Evolutionary conservation across 1,139 yeast genomes (phyloP), one percentile per base, ranked within the genome.

Genomic region (Kodamaea derodonti): DNA sequence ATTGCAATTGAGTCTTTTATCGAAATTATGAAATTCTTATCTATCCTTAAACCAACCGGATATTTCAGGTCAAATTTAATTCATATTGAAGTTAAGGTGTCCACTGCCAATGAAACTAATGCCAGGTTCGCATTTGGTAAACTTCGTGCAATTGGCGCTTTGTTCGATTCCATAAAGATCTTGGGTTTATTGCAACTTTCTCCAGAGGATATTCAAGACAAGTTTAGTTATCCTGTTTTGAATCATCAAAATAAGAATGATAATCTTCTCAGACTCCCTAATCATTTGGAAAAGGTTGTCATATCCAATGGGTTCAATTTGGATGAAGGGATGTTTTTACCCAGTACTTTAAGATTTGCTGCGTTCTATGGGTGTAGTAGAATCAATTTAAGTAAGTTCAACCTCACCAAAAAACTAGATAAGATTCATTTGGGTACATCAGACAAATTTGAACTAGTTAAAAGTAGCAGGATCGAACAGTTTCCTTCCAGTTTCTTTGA

Each of bases 301-400:
- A 12, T 44, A 4, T 41, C 48, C 14, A 44, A 39, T 24, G 43
- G 45, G 7, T 20, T 39, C 18, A 37, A 42, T 12, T 15, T 44
- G 7, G 47, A 42, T 26, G 48, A 44, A 24, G 32, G 31, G 13
- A 23, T 41, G 7, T 30, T 35, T 12, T 32, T 43, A 11, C 37
- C 39, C 2, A 27, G 38, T 1, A 27, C 45, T 2, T 20, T 43
- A 24, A 32, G 36, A 20, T 34, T 31, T 20, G 43, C 38, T 8
- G 35, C 42, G 2, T 35, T 43, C 24, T 42, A 38, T 14, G 27
- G 35, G 15, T 38, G 41, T 12, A 16, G 22, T 3, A 38, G 24
- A 12, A 33, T 43, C 8, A 43, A 40, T 29, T 40, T 43, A 32
- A 38, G 35, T 17, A 43, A 43, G 27, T 43, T 43, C 26, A 43